Evolutionary conservation across 352 stramenopile species (phyloP).

Genomic region (Hyaloperonospora brassicae): DNA sequence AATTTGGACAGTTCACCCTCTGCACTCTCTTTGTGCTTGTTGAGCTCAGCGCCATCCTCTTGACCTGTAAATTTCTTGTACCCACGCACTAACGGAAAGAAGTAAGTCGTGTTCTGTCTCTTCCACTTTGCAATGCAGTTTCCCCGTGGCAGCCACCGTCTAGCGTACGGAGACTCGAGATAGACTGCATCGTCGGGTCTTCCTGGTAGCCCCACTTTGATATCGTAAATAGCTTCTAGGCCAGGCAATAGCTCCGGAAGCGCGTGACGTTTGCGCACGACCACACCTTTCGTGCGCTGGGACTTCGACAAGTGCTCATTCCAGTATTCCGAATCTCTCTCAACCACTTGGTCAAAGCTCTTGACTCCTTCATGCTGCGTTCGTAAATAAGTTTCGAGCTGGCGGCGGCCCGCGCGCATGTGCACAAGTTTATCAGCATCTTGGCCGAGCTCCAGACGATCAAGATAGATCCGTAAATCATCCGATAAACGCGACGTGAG

Average conservation of each 20-base stretch:
- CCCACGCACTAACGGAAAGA: slow-evolving; percentile 57
- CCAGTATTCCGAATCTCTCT: slow-evolving; percentile 37
- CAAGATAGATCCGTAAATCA: slow-evolving; percentile 29
- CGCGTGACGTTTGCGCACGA: slow-evolving; percentile 34
- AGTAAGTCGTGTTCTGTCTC: slow-evolving; percentile 4
- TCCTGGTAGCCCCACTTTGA: slow-evolving; percentile 56
- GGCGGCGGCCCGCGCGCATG: slow-evolving; percentile 37
- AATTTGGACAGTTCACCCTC: slow-evolving; percentile 57
- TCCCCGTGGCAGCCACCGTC: slow-evolving; percentile 56
- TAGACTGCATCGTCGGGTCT: slow-evolving; percentile 70
- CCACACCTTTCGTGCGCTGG: slow-evolving; percentile 24
- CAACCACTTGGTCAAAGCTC: slow-evolving; percentile 32
- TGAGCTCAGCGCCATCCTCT: slow-evolving; percentile 63
- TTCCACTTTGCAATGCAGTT: slow-evolving; percentile 64
- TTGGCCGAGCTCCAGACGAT: slow-evolving; percentile 22
- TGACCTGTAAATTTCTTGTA: slow-evolving; percentile 81
- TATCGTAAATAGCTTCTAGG: slow-evolving; percentile 37
- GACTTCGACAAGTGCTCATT: slow-evolving; percentile 34
- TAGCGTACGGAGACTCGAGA: slow-evolving; percentile 50
- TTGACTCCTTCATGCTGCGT: slow-evolving; percentile 23
- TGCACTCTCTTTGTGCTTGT: slow-evolving; percentile 15
- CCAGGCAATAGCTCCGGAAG: slow-evolving; percentile 30
- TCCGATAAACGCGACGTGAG: slow-evolving; percentile 31
- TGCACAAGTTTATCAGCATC: slow-evolving; percentile 27
- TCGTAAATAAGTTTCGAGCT: slow-evolving; percentile 49